phyloP scores from a whole-genome alignment of 2,329 filamentous ascomycete genomes.

The Pezicula radicicola region DNA sequence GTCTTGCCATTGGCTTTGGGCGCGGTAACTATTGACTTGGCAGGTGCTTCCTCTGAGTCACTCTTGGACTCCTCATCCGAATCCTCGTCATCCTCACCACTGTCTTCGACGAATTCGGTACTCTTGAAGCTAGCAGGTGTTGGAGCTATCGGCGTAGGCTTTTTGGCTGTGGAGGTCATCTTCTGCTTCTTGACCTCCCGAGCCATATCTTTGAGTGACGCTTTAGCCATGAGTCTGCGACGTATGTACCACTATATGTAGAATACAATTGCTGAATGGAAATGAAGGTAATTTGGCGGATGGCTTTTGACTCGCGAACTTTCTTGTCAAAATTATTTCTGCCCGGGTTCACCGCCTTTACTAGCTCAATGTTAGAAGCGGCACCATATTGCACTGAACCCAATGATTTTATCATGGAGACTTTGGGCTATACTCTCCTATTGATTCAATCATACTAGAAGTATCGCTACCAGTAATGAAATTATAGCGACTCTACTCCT shows the following conservation, averaged over 20 bases:
- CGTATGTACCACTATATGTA: not conserved
- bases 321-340: no score
- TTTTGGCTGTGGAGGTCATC: slow-evolving; percentile 10
- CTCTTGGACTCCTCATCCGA: slow-evolving; percentile 16
- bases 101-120: slow-evolving; percentile 23
- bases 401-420: no score
- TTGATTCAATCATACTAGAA: no score
- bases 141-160: slow-evolving; percentile 3
- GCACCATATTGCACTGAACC: no score
- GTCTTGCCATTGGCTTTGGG: slow-evolving; percentile 21
- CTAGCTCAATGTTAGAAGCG: no score
- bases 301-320: not conserved
- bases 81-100: slow-evolving; percentile 25
- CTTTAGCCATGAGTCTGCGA: slow-evolving; percentile 12
- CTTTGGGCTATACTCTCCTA: no score
- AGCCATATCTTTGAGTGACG: slow-evolving; percentile 10
- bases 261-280: not conserved
- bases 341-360: no score
- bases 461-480: no score
- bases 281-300: slow-evolving; percentile 12
- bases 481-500: no score
- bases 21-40: slow-evolving; percentile 6
- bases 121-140: slow-evolving; percentile 18
- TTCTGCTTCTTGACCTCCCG: slow-evolving; percentile 5
- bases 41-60: slow-evolving; percentile 17